These are phyloP conservation scores for Colletotrichum lini DNA, from an alignment of 2,329 filamentous ascomycete genomes.

Conservation along the genomic window DNA sequence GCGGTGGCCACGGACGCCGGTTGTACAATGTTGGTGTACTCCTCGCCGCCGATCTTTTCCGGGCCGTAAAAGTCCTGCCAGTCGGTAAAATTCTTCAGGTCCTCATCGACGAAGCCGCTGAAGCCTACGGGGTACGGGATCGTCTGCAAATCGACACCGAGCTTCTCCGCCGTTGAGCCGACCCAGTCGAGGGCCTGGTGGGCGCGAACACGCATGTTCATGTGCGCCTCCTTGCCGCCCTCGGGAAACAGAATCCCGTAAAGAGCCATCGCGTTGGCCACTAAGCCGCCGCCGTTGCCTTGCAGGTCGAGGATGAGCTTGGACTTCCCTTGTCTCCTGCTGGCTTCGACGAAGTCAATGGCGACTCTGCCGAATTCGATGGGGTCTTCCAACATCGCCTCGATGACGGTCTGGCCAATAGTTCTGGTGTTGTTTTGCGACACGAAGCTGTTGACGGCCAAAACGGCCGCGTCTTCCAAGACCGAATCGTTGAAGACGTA, in stretches of 20 bases:
- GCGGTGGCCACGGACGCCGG: slow-evolving; percentile 4
- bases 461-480: slow-evolving; percentile 32
- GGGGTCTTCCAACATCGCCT: slow-evolving; percentile 3
- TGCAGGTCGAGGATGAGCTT: slow-evolving; percentile 76
- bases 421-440: not conserved
- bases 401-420: not conserved
- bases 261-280: slow-evolving; percentile 29
- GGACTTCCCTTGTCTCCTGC: slow-evolving; percentile 62
- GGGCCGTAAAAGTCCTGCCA: slow-evolving; percentile 62
- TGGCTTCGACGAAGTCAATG: slow-evolving; percentile 60
- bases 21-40: slow-evolving; percentile 52
- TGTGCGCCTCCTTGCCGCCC: slow-evolving; percentile 8
- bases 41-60: slow-evolving; percentile 49
- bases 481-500: slow-evolving; percentile 22
- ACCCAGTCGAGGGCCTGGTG: slow-evolving; percentile 31
- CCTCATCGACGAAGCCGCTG: slow-evolving; percentile 40
- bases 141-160: not conserved
- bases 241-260: slow-evolving; percentile 37
- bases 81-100: slow-evolving; percentile 38
- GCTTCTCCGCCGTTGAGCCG: slow-evolving; percentile 12
- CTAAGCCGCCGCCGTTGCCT: slow-evolving; percentile 71
- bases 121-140: slow-evolving; percentile 38
- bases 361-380: slow-evolving; percentile 20
- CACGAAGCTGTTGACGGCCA: slow-evolving; percentile 36
- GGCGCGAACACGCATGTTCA: slow-evolving; percentile 40